Base-by-base conservation (phyloP, 2,329 filamentous ascomycete species). In the Biscogniauxia marginata region DNA sequence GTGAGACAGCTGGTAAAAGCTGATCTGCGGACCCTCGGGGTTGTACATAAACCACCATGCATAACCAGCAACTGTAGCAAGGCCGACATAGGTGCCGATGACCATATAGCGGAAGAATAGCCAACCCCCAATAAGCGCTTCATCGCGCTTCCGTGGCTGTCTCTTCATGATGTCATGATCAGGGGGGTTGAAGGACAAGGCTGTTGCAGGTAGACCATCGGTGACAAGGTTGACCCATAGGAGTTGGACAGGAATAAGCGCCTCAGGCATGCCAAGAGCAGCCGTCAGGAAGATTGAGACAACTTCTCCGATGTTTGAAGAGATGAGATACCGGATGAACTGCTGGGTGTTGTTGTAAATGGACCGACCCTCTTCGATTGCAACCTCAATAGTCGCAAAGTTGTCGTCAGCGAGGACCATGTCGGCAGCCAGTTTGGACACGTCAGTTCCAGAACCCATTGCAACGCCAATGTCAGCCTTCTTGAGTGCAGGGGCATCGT, bases 31-130 rank as follows among this genome's bases (percentile, higher is more conserved):
- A 0, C 95, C 95, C 64, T 87, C 85, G 7, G 86, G 77, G 78
- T 98, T 93, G 80, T 89, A 96, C 89, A 99, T 93, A 81, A 98
- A 99, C 91, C 92, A 99, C 95, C 95, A 99, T n/a, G 91, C 93
- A 71, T 99, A 99, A 47, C 96, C 95, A 69, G 89, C 92, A 19
- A 99, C 96, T 3, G 95, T 99, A 53, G 95, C 95, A 44, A 91
- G 81, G 71, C 95, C 95, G 56, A 99, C 95, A 63, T 99, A 99
- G 7, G 86, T 91, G 59, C 95, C 95, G 66, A 99, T 95, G 50
- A 98, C 87, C 80, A 99, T 86, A 76, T 99, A 99, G 52, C 95
- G 87, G 83, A 98, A 92, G 79, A 99, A 97, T 43, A 99, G 79
- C 95, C 95, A 99, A 57, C 93, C 92, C 46, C 91, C 88, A 52